A percentile compares a stretch with the other conserved stretches of the same genome.
phyloP scores from a whole-genome alignment of 164 flowering plant genomes.

The Sextonia rubra region DNA sequence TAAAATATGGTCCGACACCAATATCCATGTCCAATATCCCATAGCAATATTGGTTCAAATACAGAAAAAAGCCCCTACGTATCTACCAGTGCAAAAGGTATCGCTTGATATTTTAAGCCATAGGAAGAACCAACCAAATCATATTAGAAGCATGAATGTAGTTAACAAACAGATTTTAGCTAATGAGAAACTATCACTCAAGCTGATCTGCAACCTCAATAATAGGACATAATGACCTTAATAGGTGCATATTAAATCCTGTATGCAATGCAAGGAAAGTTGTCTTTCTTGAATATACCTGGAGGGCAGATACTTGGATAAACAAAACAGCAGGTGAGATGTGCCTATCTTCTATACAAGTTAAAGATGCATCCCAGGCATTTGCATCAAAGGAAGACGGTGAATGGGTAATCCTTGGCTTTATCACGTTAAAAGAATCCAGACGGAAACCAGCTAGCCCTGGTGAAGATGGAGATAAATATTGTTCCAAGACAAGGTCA shows the following conservation, averaged over 20 bases:
- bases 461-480: constrained; percentile 72
- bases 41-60: no score
- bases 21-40: no score
- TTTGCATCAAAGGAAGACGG: constrained; percentile 41
- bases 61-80: no score
- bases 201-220: background rate
- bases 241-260: background rate
- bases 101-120: no score
- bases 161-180: background rate
- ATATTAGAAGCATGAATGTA: background rate
- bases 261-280: background rate
- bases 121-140: background rate
- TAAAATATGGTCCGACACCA: no score
- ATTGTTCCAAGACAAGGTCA: constrained; percentile 74
- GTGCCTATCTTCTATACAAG: constrained; percentile 64
- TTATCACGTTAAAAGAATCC: constrained; percentile 78
- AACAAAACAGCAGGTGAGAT: constrained; percentile 71
- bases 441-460: constrained; percentile 81
- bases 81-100: no score
- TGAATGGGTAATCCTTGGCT: constrained; percentile 76
- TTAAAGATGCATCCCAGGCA: constrained; percentile 32
- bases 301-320: constrained; percentile 69
- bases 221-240: background rate
- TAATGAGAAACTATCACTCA: background rate
- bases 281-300: constrained; percentile 19